These are phyloP conservation scores for Saccharomycopsis sp. DNA, from an alignment of 805 yeast genomes.

Conservation along the genomic window DNA sequence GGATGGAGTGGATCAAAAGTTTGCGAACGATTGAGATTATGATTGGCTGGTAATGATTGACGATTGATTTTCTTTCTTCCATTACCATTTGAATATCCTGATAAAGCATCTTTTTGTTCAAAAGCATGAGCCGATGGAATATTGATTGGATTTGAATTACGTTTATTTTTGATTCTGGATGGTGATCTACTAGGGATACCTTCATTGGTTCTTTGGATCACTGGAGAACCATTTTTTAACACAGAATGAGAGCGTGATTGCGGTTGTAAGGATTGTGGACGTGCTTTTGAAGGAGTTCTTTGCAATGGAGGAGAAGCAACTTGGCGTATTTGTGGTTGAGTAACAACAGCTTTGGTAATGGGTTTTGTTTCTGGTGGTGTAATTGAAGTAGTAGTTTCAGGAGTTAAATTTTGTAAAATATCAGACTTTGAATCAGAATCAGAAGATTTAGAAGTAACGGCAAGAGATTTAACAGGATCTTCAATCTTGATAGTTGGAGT, in stretches of 20 bases:
- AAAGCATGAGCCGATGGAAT: conserved; percentile 14
- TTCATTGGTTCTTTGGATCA: not conserved
- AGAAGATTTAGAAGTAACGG: not conserved
- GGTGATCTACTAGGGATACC: not conserved
- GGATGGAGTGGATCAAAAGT: too few species aligned
- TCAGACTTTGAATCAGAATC: conserved; percentile 3
- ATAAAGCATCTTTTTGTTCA: conserved; percentile 4
- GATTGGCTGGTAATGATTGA: conserved; percentile 2
- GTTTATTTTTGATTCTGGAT: conserved; percentile 1
- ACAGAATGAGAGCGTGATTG: not conserved
- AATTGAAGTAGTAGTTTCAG: conserved; percentile 1
- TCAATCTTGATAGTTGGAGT: not conserved
- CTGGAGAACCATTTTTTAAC: not conserved
- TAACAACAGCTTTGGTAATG: not conserved
- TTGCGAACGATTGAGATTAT: too few species aligned
- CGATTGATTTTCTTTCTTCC: not conserved
- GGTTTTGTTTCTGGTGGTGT: not conserved
- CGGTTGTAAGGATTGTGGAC: too few species aligned
- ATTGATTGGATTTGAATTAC: conserved; percentile 13
- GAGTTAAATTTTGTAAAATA: not conserved
- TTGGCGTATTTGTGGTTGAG: not conserved
- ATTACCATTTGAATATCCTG: not conserved
- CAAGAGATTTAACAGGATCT: not conserved
- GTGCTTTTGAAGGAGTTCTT: too few species aligned
- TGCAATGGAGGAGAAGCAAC: not conserved